Evolutionary conservation across 345 rosid species (phyloP), one percentile per base, ranked within the genome.

Genomic region (Pseudoturritis turrita): DNA sequence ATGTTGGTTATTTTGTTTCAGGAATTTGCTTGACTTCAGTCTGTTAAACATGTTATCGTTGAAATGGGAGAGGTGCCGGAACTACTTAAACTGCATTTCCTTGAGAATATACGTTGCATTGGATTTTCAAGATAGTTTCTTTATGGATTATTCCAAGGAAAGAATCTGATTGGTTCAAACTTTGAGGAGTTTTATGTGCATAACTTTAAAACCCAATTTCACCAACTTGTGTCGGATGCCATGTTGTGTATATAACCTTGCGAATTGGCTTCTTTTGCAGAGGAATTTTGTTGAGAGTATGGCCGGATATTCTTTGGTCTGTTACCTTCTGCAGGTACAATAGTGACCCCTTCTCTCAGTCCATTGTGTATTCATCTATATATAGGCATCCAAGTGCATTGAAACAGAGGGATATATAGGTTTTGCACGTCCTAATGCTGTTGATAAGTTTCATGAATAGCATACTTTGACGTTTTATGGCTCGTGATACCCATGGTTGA

Each of bases 261-360:
- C 8, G 6, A 47, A 25, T 36, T 63, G 66, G 71, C 37, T 74
- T 70, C 51, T 68, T 53, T 68, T 81, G 75, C 92, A 96, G 99
- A 92, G 99, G 81, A 96, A 90, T 81, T 96, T 92, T 79, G 98
- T 96, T 36, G 99, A 92, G 81, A 92, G 99, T 83, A 90, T 96
- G 99, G 99, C 97, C 49, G 99, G 99, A 75, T 96, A 92, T 85
- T 96, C 98, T 46, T 83, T 96, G 49, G 98, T 96, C 68, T 96
- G 98, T 87, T 96, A 96, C 82, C 92, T 96, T 62, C 88, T 96
- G 51, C 98, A 92, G 97, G 99, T 92, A 69, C 62, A 55, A 53
- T 36, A 57, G 62, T 28, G 39, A n/a, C 12, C 55, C 59, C 9
- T 51, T 25, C 11, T 25, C 58, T 33, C 28, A 53, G 29, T 54